Conservation (phyloP, 2,329 filamentous ascomycete genomes). For the Sporothrix pallida region DNA sequence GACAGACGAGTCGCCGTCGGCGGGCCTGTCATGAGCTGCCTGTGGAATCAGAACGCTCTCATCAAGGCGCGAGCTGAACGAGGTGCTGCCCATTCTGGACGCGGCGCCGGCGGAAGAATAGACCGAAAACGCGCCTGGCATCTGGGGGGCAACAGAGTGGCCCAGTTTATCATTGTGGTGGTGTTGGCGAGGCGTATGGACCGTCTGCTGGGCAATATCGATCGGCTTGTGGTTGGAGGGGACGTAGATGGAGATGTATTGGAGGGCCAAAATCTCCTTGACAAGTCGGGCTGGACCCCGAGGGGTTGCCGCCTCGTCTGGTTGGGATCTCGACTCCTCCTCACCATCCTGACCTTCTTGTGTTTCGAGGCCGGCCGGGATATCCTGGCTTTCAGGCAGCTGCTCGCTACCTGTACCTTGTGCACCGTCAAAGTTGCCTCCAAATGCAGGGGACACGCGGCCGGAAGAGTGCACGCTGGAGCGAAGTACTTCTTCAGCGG, state of each 20-base stretch:
- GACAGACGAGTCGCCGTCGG: constrained; percentile 47
- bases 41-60: constrained; percentile 32
- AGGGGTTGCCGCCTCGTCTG: constrained; percentile 56
- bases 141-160: constrained; percentile 54
- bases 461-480: constrained; percentile 16
- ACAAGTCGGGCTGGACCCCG: constrained; percentile 60
- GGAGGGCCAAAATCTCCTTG: constrained; percentile 60
- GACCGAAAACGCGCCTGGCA: constrained; percentile 68
- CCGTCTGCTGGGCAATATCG: constrained; percentile 42
- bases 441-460: constrained; percentile 4
- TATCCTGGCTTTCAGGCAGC: too few species aligned
- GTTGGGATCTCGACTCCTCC: constrained; percentile 34
- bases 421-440: background rate
- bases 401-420: background rate
- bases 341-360: background rate
- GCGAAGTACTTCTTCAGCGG: background rate
- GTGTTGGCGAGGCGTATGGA: background rate
- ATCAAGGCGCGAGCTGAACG: constrained; percentile 35
- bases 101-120: constrained; percentile 41
- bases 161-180: constrained; percentile 40
- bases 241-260: constrained; percentile 60
- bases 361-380: too few species aligned
- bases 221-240: constrained; percentile 57
- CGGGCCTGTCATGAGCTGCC: background rate
- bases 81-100: constrained; percentile 18